These are phyloP conservation scores for Aaosphaeria pasadenensis DNA, from an alignment of 2,329 filamentous ascomycete genomes.

Conservation along the genomic window DNA sequence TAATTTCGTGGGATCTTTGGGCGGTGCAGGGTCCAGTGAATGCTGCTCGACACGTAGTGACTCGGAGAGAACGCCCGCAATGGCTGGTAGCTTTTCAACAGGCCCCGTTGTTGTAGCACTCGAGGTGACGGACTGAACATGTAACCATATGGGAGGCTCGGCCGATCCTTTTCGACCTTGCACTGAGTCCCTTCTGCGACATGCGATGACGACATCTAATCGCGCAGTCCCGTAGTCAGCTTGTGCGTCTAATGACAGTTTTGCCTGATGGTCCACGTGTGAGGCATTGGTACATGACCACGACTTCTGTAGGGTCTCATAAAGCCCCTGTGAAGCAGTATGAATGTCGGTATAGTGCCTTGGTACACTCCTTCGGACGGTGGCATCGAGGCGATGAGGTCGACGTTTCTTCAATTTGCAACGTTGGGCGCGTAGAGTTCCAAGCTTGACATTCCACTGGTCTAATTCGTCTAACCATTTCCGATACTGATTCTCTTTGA, in stretches of 20 bases:
- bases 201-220: slow-evolving; percentile 11
- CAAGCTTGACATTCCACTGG: slow-evolving; percentile 6
- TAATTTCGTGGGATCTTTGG: no score
- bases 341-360: not conserved
- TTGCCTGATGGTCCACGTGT: slow-evolving; percentile 10
- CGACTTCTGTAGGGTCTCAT: slow-evolving; percentile 5
- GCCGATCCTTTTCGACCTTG: not conserved
- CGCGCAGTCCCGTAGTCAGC: slow-evolving; percentile 2
- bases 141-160: slow-evolving; percentile 8
- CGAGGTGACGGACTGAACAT: slow-evolving; percentile 7
- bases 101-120: not conserved
- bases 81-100: not conserved
- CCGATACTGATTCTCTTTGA: slow-evolving; percentile 4
- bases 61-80: not conserved
- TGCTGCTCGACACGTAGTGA: no score
- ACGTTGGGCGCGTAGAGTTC: slow-evolving; percentile 3
- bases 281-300: slow-evolving; percentile 13
- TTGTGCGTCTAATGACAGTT: slow-evolving; percentile 7
- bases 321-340: slow-evolving; percentile 1
- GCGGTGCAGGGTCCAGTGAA: no score
- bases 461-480: slow-evolving; percentile 6
- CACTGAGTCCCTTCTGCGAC: slow-evolving; percentile 1
- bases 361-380: not conserved
- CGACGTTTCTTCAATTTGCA: slow-evolving; percentile 5
- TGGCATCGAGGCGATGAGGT: not conserved